Evolutionary conservation across 129 eudicot genomes (phyloP).

Genomic region (Deinandra increscens): DNA sequence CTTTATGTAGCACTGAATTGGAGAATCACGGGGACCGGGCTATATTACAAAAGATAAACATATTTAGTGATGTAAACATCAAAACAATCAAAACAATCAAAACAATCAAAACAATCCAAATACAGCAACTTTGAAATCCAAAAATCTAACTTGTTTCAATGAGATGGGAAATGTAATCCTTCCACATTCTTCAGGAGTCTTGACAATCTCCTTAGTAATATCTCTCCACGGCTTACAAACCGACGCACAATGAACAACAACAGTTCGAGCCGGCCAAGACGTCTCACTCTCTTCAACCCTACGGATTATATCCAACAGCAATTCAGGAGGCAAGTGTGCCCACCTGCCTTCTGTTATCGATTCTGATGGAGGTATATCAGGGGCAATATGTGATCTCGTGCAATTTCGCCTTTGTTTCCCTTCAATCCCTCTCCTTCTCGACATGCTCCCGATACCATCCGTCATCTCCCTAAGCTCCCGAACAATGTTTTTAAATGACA

Average conservation of each 20-base stretch:
- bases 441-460: conserved; percentile 69
- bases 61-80: neutral
- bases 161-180: conserved; percentile 39
- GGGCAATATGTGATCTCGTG: conserved; percentile 70
- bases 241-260: conserved; percentile 76
- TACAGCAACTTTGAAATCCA: neutral
- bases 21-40: conserved; percentile 96
- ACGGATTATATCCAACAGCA: conserved; percentile 78
- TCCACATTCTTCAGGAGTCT: conserved; percentile 95
- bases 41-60: conserved; percentile 20
- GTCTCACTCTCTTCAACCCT: conserved; percentile 91
- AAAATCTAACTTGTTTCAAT: conserved; percentile 64
- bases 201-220: conserved; percentile 87
- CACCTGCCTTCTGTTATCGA: conserved; percentile 65
- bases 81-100: neutral
- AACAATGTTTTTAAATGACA: conserved; percentile 82
- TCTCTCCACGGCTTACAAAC: conserved; percentile 98
- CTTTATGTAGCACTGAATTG: conserved; percentile 86
- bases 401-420: conserved; percentile 72
- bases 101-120: too few species aligned
- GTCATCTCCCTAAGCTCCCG: conserved; percentile 75
- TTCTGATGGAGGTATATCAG: conserved; percentile 56
- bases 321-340: conserved; percentile 93
- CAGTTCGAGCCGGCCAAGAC: conserved; percentile 80
- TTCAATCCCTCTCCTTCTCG: conserved; percentile 61